Base-by-base conservation (phyloP, 495 filamentous ascomycete species). In the Bathelium albidoporum region DNA sequence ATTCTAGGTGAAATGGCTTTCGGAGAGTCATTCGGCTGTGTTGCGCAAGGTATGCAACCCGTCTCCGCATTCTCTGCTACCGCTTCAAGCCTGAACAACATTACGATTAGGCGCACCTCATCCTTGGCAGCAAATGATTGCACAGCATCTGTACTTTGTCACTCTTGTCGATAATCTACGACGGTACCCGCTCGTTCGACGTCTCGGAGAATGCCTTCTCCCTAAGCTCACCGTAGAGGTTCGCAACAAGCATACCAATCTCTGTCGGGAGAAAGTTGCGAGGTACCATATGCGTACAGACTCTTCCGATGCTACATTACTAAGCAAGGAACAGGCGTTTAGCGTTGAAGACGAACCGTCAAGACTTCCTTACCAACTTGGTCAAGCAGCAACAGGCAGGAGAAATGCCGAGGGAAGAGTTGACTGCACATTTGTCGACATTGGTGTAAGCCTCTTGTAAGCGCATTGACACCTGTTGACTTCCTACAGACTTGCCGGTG, bases 1-100 rank as follows among this genome's bases (percentile, higher is more conserved):
- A 53, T 73, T 52, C 64, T 73, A 0, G 72, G 73, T 2, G 73
- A 75, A n/a, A 73, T 75, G 72, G 71, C 72, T 0, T 75, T 75
- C 59, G 70, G 73, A 9, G 69, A 75, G 52, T 62, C 66, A 1
- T 73, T 75, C 26, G 52, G 64, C 14, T 60, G 62, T 22, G 32
- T 71, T 11, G 66, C n/a, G n/a, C n/a, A n/a, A n/a, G n/a, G n/a
- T n/a, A n/a, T n/a, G n/a, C n/a, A n/a, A n/a, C n/a, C n/a, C n/a
- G n/a, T n/a, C n/a, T n/a, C n/a, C n/a, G n/a, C n/a, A n/a, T n/a
- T n/a, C n/a, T n/a, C n/a, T n/a, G n/a, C n/a, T n/a, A n/a, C n/a
- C n/a, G n/a, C n/a, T n/a, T n/a, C n/a, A n/a, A n/a, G n/a, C n/a
- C n/a, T n/a, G n/a, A n/a, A n/a, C n/a, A n/a, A n/a, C n/a, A n/a